A percentile compares a stretch with the other conserved stretches of the same genome.
These are phyloP conservation scores for Extremus antarcticus DNA, from an alignment of 495 filamentous ascomycete genomes.

Conservation along the genomic window DNA sequence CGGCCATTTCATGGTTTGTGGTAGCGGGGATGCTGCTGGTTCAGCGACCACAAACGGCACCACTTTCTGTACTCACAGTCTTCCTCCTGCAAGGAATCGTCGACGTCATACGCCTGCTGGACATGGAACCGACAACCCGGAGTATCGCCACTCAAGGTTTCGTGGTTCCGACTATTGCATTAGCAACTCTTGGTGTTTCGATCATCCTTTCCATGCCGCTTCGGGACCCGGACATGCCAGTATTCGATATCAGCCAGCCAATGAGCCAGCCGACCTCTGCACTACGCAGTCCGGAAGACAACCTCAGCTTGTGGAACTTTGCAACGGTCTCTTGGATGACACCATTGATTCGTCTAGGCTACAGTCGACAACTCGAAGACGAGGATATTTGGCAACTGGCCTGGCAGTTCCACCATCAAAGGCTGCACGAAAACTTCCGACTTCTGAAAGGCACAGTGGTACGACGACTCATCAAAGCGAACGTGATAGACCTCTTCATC, in stretches of 20 bases:
- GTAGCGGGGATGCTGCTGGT: background rate
- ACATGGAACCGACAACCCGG: background rate
- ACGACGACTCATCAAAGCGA: constrained; percentile 55
- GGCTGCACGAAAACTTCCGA: constrained; percentile 61
- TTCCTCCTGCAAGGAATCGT: constrained; percentile 1
- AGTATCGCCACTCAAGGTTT: background rate
- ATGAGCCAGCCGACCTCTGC: constrained; percentile 45
- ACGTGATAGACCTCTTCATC: constrained; percentile 63
- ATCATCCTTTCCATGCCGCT: constrained; percentile 62
- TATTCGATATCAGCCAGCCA: constrained; percentile 49
- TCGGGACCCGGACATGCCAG: constrained; percentile 46
- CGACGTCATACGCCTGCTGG: constrained; percentile 2
- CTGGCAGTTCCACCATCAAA: constrained; percentile 64
- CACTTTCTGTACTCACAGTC: constrained; percentile 8
- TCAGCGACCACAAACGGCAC: constrained; percentile 8
- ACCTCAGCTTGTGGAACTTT: constrained; percentile 68
- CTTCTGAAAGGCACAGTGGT: constrained; percentile 62
- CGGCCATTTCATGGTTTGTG: constrained; percentile 13
- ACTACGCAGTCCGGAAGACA: constrained; percentile 71
- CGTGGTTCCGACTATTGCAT: constrained; percentile 11
- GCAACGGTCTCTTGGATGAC: constrained; percentile 76
- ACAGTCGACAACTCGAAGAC: constrained; percentile 53
- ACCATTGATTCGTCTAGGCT: constrained; percentile 55
- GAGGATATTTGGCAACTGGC: constrained; percentile 68
- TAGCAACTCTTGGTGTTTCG: constrained; percentile 36